These are phyloP conservation scores for Lachancea dasiensis DNA, from an alignment of 805 yeast genomes.

Conservation along the genomic window DNA sequence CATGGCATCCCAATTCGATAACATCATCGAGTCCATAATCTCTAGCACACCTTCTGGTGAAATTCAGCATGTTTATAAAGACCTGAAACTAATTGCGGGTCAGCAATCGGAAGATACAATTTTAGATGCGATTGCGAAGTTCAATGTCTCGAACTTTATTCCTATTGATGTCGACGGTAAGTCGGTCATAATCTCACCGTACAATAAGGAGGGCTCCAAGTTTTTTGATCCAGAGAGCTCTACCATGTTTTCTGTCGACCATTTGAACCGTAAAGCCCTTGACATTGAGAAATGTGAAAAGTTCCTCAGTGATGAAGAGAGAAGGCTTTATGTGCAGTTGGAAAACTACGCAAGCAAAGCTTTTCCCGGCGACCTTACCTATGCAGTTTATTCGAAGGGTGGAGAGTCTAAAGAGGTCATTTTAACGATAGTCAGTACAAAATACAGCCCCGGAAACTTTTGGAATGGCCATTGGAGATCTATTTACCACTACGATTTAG, in stretches of 20 bases:
- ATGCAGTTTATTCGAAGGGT: constrained; percentile 38
- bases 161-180: constrained; percentile 32
- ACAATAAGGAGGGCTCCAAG: constrained; percentile 45
- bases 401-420: constrained; percentile 26
- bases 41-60: constrained; percentile 34
- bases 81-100: constrained; percentile 40
- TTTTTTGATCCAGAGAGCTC: constrained; percentile 49
- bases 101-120: constrained; percentile 33
- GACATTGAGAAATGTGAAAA: constrained; percentile 42
- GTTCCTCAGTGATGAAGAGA: constrained; percentile 17
- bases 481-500: constrained; percentile 42
- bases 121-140: constrained; percentile 35
- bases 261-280: constrained; percentile 41
- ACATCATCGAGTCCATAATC: constrained; percentile 25
- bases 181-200: constrained; percentile 41
- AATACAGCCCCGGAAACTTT: constrained; percentile 66
- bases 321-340: constrained; percentile 18
- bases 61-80: constrained; percentile 31
- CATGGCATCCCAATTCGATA: constrained; percentile 19
- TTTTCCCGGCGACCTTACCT: constrained; percentile 52
- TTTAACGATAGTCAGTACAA: constrained; percentile 63
- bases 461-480: constrained; percentile 91
- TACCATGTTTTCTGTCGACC: constrained; percentile 54
- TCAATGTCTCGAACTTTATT: constrained; percentile 36
- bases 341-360: constrained; percentile 52